phyloP scores from a whole-genome alignment of 2,329 filamentous ascomycete genomes.

The Whalleya microplaca region DNA sequence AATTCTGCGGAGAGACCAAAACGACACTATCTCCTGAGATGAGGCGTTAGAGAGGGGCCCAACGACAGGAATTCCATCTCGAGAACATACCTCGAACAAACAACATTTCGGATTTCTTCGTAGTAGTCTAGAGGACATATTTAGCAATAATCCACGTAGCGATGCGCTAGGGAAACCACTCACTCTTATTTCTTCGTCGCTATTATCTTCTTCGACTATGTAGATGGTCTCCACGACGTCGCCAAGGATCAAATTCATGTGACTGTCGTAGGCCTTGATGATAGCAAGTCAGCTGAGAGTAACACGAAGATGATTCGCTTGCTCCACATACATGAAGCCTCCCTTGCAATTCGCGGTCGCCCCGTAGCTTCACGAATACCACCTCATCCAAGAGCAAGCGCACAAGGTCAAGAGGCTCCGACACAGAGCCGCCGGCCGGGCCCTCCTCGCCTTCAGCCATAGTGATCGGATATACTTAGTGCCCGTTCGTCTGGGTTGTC shows the following conservation, averaged over 20 bases:
- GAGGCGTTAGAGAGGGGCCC: constrained; percentile 28
- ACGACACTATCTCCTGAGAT: constrained; percentile 70
- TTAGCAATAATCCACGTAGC: constrained; percentile 1
- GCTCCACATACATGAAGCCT: constrained; percentile 77
- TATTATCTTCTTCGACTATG: constrained; percentile 85
- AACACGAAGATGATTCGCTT: not conserved
- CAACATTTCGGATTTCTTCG: constrained; percentile 97
- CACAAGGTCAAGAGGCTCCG: constrained; percentile 94
- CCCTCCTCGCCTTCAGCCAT: constrained; percentile 88
- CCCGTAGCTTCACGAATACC: constrained; percentile 95
- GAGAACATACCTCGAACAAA: constrained; percentile 84
- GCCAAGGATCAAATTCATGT: constrained; percentile 95
- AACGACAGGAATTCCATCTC: constrained; percentile 32
- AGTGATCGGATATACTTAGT: constrained; percentile 24
- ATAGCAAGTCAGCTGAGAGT: constrained; percentile 20
- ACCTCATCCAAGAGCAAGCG: constrained; percentile 92
- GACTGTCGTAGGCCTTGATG: constrained; percentile 89
- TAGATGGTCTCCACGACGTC: constrained; percentile 99
- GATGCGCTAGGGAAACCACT: constrained; percentile 26
- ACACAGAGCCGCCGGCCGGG: constrained; percentile 72
- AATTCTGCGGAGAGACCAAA: constrained; percentile 67
- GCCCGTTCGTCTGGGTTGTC: not conserved
- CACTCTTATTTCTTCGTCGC: constrained; percentile 77
- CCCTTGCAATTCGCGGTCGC: constrained; percentile 93
- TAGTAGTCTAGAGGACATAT: constrained; percentile 68